phyloP scores from a whole-genome alignment of 768 basidiomycete genomes.

The Trametes villosa region DNA sequence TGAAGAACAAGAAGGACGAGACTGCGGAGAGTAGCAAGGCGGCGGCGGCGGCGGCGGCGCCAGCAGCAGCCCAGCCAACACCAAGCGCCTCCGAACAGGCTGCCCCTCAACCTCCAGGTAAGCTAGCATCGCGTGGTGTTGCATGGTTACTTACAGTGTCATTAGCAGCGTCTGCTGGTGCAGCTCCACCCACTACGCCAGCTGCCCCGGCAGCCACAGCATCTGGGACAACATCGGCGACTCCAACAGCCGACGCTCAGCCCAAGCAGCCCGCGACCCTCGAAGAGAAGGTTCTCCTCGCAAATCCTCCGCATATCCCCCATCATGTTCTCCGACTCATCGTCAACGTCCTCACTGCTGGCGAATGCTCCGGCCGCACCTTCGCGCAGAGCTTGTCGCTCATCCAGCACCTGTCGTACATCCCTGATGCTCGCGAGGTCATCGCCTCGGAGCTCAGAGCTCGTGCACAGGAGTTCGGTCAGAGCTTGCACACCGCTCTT shows the following conservation, averaged over 20 bases:
- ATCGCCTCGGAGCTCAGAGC: conserved; percentile 86
- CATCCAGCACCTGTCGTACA: conserved; percentile 89
- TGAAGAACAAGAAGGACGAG: conserved; percentile 46
- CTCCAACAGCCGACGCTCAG: conserved; percentile 18
- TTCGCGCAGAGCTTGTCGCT: conserved; percentile 92
- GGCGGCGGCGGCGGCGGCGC: conserved; percentile 26
- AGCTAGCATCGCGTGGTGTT: too few species aligned
- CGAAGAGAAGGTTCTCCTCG: conserved; percentile 55
- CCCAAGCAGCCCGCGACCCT: conserved; percentile 32
- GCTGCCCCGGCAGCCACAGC: background rate
- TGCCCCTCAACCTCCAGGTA: conserved; percentile 2
- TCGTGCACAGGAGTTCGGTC: conserved; percentile 89
- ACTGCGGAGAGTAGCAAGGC: conserved; percentile 35
- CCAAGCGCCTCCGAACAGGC: conserved; percentile 27
- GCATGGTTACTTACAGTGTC: conserved; percentile 19
- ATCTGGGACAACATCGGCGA: background rate
- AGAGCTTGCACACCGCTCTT: conserved; percentile 72
- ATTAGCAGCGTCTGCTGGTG: conserved; percentile 26
- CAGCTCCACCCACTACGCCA: background rate
- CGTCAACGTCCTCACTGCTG: conserved; percentile 95
- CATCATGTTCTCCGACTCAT: conserved; percentile 85
- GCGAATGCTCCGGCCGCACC: conserved; percentile 95
- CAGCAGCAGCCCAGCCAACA: conserved; percentile 19
- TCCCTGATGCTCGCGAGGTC: conserved; percentile 87
- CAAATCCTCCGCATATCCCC: conserved; percentile 84